phyloP scores from a whole-genome alignment of 176 grass and related monocot genomes.

The maize (Zea mays) region Zm-B73-REFERENCE-NAM-5.0 NC_050097.1:238950501-238951000 shows the following conservation, averaged over 20 bases:
- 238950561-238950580: constrained; percentile 25
- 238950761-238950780: no score
- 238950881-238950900: background rate
- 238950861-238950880: no score
- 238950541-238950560: constrained; percentile 24
- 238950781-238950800: no score
- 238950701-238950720: no score
- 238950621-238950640: background rate
- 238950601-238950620: no score
- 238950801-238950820: no score
- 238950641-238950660: constrained; percentile 78
- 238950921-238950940: constrained; percentile 46
- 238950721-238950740: no score
- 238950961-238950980: constrained; percentile 41
- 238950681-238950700: no score
- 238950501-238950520: constrained; percentile 15
- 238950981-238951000: constrained; percentile 68
- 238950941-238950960: constrained; percentile 68
- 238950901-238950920: background rate
- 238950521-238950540: constrained; percentile 12
- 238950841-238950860: background rate
- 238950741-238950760: no score
- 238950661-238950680: constrained; percentile 91
- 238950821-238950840: no score
- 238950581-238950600: background rate